phyloP scores from a whole-genome alignment of 306 rosid genomes.

The Prunus mongolica region DNA sequence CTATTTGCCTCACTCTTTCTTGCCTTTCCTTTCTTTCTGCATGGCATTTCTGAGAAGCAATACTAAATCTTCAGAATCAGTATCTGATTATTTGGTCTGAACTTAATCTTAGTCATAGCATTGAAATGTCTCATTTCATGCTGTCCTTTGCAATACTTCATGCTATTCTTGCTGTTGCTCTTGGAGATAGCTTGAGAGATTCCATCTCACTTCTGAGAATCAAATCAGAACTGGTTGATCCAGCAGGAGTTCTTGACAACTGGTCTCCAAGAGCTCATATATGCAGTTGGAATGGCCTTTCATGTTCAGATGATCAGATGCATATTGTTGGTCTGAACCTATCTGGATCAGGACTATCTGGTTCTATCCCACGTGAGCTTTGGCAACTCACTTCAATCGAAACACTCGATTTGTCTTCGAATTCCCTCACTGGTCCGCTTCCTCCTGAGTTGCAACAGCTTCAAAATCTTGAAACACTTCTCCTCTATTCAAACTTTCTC shows the following conservation, averaged over 20 bases:
- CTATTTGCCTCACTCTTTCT: slow-evolving; percentile 14
- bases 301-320: slow-evolving; percentile 52
- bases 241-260: slow-evolving; percentile 49
- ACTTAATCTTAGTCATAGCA: slow-evolving; percentile 21
- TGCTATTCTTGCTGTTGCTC: slow-evolving; percentile 34
- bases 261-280: slow-evolving; percentile 61
- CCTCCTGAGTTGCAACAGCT: slow-evolving; percentile 65
- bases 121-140: slow-evolving; percentile 38
- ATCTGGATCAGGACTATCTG: slow-evolving; percentile 69
- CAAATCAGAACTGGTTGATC: slow-evolving; percentile 65
- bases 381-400: slow-evolving; percentile 51
- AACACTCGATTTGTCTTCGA: slow-evolving; percentile 79
- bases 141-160: slow-evolving; percentile 38
- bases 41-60: slow-evolving; percentile 28
- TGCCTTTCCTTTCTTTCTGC: slow-evolving; percentile 7
- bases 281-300: slow-evolving; percentile 75
- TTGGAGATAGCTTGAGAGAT: slow-evolving; percentile 41
- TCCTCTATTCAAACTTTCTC: slow-evolving; percentile 61
- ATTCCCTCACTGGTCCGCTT: slow-evolving; percentile 61
- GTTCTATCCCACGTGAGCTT: slow-evolving; percentile 53
- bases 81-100: slow-evolving; percentile 36
- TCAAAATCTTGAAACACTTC: slow-evolving; percentile 52
- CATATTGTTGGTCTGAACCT: slow-evolving; percentile 57
- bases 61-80: slow-evolving; percentile 20
- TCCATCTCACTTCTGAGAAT: slow-evolving; percentile 62